A percentile compares a stretch with the other conserved stretches of the same genome.
Evolutionary conservation across 73 alveolate species (phyloP).

Genomic region (Paramecium primaurelia): DNA sequence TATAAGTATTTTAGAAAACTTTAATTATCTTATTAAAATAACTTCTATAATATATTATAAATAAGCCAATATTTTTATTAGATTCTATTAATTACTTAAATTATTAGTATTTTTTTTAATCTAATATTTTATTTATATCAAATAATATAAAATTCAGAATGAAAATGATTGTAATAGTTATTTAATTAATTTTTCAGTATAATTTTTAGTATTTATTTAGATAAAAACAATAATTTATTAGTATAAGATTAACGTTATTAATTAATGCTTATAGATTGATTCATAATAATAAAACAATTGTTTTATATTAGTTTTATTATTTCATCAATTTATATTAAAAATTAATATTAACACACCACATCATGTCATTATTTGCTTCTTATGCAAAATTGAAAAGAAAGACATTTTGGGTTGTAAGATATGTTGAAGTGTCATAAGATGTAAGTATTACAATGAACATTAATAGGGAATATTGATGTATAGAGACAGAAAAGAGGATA

Average conservation of each 20-base stretch:
- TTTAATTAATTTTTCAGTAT: too few relatives aligned
- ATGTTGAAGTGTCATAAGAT: neutral
- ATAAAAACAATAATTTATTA: neutral
- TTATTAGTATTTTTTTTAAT: too few relatives aligned
- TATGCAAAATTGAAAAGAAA: slow-evolving; percentile 1
- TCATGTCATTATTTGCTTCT: neutral
- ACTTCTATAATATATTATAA: too few relatives aligned
- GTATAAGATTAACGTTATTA: neutral
- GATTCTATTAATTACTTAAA: too few relatives aligned
- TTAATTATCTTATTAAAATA: too few relatives aligned
- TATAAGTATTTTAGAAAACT: too few relatives aligned
- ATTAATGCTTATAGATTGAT: neutral
- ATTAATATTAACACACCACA: neutral
- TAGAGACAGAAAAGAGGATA: slow-evolving; percentile 28
- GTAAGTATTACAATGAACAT: neutral
- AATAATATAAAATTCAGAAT: too few relatives aligned
- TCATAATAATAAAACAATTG: neutral
- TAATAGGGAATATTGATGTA: slow-evolving; percentile 5
- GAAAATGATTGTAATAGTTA: too few relatives aligned
- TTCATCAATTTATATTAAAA: neutral
- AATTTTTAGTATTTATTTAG: neutral
- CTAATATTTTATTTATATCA: too few relatives aligned
- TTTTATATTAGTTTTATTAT: neutral
- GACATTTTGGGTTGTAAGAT: slow-evolving; percentile 35
- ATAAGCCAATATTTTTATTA: too few relatives aligned